A percentile compares a stretch with the other conserved stretches of the same genome.
These are phyloP conservation scores for Coprinopsis cinerea DNA, from an alignment of 768 basidiomycete genomes.

Conservation along the genomic window DNA sequence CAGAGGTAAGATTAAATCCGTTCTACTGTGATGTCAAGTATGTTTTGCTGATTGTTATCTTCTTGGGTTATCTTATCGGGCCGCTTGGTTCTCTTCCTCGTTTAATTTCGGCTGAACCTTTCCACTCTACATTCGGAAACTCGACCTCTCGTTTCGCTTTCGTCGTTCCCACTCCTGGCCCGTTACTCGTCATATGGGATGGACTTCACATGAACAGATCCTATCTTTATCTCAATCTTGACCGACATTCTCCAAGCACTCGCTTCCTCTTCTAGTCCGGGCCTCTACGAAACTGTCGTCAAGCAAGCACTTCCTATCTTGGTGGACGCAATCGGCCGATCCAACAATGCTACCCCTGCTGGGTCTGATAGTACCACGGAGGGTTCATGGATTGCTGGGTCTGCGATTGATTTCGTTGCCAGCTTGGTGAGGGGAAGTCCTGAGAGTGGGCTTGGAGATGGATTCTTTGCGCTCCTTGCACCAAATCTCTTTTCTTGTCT, in stretches of 20 bases:
- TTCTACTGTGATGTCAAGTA: neutral
- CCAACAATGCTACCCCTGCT: slow-evolving; percentile 32
- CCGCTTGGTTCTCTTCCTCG: no score
- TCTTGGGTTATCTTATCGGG: neutral
- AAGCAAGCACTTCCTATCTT: slow-evolving; percentile 70
- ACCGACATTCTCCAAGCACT: slow-evolving; percentile 74
- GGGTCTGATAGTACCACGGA: neutral
- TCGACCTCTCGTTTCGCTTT: neutral
- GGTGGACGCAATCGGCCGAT: slow-evolving; percentile 53
- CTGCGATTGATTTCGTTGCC: slow-evolving; percentile 77
- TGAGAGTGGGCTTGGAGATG: slow-evolving; percentile 61
- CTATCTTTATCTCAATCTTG: slow-evolving; percentile 80
- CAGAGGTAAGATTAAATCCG: slow-evolving; percentile 48
- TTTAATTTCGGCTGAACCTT: neutral
- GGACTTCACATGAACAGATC: slow-evolving; percentile 43
- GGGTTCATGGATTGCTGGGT: slow-evolving; percentile 71
- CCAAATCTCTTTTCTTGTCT: slow-evolving; percentile 71
- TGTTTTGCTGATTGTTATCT: neutral
- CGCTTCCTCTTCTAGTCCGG: slow-evolving; percentile 49
- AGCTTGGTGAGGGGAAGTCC: slow-evolving; percentile 64
- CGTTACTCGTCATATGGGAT: neutral
- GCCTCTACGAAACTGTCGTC: slow-evolving; percentile 69
- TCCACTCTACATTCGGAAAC: neutral
- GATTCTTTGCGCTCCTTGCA: slow-evolving; percentile 73
- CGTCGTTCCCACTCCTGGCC: no score